Base-by-base conservation (phyloP, 306 rosid genomes). In the Cucurbita maxima region DNA sequence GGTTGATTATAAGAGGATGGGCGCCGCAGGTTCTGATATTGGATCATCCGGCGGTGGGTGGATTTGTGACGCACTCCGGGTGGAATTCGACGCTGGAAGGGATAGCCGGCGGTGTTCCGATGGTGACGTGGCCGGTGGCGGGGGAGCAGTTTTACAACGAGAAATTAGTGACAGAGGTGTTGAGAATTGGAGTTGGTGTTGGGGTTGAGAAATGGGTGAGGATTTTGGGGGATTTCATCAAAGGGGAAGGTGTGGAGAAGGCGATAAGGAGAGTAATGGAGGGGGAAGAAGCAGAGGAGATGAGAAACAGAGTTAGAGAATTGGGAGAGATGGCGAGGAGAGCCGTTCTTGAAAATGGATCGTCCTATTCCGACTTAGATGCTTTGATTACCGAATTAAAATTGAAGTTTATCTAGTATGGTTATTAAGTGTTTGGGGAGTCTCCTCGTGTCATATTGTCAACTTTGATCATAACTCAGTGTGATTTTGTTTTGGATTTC, bases 1-100 rank as follows among this genome's bases (percentile, higher is more conserved):
- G 96, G 18, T 19, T 90, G 82, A 74, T 90, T 13, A 16, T 87
- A 6, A 82, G 84, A 76, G 96, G 92, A 0, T 90, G 91, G 96
- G 96, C 87, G 2, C 96, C 96, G 1, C 93, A 90, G 62, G 12
- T 90, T 3, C 47, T 83, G 83, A 86, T 90, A n/a, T 56, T 88
- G 61, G 91, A 86, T 30, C 90, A 86, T 37, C 66, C 1, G 5
- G 81, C 88, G 0, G 68, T 88, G 3, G 88, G 87, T 15, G 96
- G 90, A 55, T 90, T 86, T 34, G 47, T 90, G 85, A 90, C 90
- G 0, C 94, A 90, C 19, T 90, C 90, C 34, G 94, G 96, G 16
- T 90, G 96, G 93, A 90, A 90, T 45, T 90, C 96, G 6, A 82
- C 84, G 9, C 8, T 88, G 79, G 96, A 90, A 76, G 82, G 90